Conservation (phyloP, 108 stramenopile genomes). For the Fistulifera pelliculosa region DNA sequence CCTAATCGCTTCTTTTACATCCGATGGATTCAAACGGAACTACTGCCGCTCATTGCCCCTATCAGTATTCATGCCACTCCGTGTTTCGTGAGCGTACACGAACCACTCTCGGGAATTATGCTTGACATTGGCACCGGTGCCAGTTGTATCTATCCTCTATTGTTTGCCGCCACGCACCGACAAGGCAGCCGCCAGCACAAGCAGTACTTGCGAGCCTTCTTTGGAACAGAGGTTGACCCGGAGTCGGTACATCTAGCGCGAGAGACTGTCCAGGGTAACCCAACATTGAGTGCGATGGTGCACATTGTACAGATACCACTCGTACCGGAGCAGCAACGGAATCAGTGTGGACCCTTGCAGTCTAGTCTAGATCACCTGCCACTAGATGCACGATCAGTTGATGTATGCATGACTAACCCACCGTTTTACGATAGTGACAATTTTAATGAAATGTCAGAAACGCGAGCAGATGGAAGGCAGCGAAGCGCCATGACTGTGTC, state of each 20-base stretch:
- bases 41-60: conserved; percentile 27
- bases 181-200: conserved; percentile 8
- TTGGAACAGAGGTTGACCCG: conserved; percentile 81
- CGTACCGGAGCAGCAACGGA: conserved; percentile 11
- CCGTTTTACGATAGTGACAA: conserved; percentile 81
- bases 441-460: conserved; percentile 23
- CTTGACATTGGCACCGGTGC: conserved; percentile 90
- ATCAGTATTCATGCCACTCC: conserved; percentile 10
- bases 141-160: conserved; percentile 78
- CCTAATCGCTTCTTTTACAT: conserved; percentile 89
- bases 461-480: conserved; percentile 54
- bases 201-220: conserved; percentile 31
- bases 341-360: conserved; percentile 15
- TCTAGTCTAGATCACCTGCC: conserved; percentile 2
- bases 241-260: conserved; percentile 57
- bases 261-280: conserved; percentile 65
- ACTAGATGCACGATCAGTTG: conserved; percentile 18
- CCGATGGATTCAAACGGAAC: conserved; percentile 62
- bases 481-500: conserved; percentile 52
- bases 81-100: not conserved
- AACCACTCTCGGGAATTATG: conserved; percentile 7
- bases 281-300: conserved; percentile 31
- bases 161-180: conserved; percentile 24
- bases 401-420: conserved; percentile 91
- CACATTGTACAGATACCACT: conserved; percentile 30